Percentiles rank a stretch among this genome's conserved stretches.
Conservation (phyloP, 345 rosid genomes). For the Melastoma malabathricum region DNA sequence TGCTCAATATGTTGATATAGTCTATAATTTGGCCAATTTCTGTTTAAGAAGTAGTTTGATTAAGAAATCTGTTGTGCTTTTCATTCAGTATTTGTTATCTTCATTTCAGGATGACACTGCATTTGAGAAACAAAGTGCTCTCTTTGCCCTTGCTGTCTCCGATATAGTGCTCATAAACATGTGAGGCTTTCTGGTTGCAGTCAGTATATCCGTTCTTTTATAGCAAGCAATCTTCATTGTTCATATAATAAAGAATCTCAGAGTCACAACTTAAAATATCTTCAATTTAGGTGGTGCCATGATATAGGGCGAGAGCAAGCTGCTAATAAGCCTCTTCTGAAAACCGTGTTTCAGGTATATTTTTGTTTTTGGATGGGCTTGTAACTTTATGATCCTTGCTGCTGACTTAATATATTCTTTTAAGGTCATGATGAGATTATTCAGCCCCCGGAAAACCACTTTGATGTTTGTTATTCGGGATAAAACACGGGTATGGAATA, state of each 20-base stretch:
- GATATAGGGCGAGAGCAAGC: slow-evolving; percentile 99
- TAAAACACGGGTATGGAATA: slow-evolving; percentile 64
- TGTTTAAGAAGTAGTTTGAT: too few relatives aligned
- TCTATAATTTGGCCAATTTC: too few relatives aligned
- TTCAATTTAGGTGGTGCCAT: slow-evolving; percentile 86
- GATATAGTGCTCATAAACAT: slow-evolving; percentile 93
- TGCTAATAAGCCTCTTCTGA: slow-evolving; percentile 94
- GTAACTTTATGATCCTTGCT: too few relatives aligned
- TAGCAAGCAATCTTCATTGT: too few relatives aligned
- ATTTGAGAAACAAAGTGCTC: slow-evolving; percentile 95
- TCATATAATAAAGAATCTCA: too few relatives aligned
- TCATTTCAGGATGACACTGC: slow-evolving; percentile 82
- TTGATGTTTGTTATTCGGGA: slow-evolving; percentile 97
- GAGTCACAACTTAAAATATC: slow-evolving; percentile 7
- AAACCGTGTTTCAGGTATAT: slow-evolving; percentile 94
- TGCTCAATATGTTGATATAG: too few relatives aligned
- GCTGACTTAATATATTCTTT: slow-evolving; percentile 8
- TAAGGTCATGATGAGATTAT: slow-evolving; percentile 98
- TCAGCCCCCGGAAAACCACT: slow-evolving; percentile 98
- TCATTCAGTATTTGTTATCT: slow-evolving; percentile 2
- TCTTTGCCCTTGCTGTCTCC: slow-evolving; percentile 92
- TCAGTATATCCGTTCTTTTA: too few relatives aligned
- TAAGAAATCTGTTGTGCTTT: too few relatives aligned
- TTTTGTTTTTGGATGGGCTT: slow-evolving; percentile 3
- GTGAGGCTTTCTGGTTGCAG: slow-evolving; percentile 26